Evolutionary conservation across 257 asterid species (phyloP).

Genomic region (Verbena officinalis): DNA sequence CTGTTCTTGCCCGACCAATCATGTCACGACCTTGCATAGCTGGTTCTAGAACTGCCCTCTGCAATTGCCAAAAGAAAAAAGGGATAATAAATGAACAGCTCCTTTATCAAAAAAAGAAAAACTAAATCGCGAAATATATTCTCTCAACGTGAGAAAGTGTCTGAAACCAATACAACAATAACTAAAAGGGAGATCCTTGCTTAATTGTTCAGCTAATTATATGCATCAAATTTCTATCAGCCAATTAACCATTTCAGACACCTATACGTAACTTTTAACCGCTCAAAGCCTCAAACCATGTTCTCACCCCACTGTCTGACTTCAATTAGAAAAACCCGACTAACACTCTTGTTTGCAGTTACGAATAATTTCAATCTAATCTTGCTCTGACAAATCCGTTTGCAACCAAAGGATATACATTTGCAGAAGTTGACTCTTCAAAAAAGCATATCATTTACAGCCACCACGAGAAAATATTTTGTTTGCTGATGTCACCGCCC

Average conservation of each 20-base stretch:
- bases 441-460: not conserved
- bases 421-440: not conserved
- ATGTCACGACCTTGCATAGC: slow-evolving; percentile 94
- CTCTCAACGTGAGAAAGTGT: not conserved
- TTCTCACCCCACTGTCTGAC: slow-evolving; percentile 4
- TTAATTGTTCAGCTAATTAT: not conserved
- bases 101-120: not conserved
- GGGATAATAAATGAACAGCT: not conserved
- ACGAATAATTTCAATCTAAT: not conserved
- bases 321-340: not conserved
- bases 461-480: not conserved
- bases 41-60: slow-evolving; percentile 83
- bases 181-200: not conserved
- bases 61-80: slow-evolving; percentile 22
- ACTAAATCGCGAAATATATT: not conserved
- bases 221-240: not conserved
- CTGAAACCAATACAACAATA: not conserved
- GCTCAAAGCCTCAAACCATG: not conserved
- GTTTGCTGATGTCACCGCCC: not conserved
- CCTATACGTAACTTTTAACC: not conserved
- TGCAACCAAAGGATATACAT: not conserved
- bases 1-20: slow-evolving; percentile 97
- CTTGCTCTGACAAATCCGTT: not conserved
- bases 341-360: not conserved
- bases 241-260: not conserved